These are phyloP conservation scores for Septoria petroselini DNA, from an alignment of 2,329 filamentous ascomycete species.

Conservation along the genomic window DNA sequence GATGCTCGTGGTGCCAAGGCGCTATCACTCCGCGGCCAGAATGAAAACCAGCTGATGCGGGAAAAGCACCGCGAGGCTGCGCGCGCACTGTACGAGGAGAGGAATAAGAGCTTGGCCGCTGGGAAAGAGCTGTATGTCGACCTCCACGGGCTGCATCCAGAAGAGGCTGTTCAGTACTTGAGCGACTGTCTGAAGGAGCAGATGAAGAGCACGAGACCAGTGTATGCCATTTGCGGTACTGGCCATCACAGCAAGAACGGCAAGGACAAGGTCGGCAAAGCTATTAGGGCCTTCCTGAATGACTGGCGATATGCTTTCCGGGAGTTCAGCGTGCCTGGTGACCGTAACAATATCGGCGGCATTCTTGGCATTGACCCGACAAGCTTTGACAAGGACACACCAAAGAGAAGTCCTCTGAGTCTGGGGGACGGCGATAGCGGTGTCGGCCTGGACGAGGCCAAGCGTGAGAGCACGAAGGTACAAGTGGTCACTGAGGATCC, in stretches of 20 bases:
- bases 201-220: constrained; percentile 64
- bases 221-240: constrained; percentile 95
- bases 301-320: constrained; percentile 95
- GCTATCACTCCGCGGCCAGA: constrained; percentile 87
- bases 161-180: constrained; percentile 93
- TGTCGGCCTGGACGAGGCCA: constrained; percentile 38
- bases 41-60: constrained; percentile 95
- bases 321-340: constrained; percentile 95
- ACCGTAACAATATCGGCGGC: constrained; percentile 74
- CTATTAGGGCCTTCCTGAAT: constrained; percentile 83
- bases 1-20: constrained; percentile 95
- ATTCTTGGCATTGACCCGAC: constrained; percentile 63
- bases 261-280: constrained; percentile 97
- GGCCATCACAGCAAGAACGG: constrained; percentile 98
- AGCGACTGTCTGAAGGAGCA: constrained; percentile 85
- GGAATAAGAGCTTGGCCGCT: constrained; percentile 65
- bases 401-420: constrained; percentile 30
- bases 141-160: constrained; percentile 95
- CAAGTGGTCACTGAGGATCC: constrained; percentile 39
- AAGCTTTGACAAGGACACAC: constrained; percentile 52
- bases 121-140: constrained; percentile 84
- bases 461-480: constrained; percentile 37
- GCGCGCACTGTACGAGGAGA: constrained; percentile 85
- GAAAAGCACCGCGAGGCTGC: constrained; percentile 95
- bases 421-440: constrained; percentile 42